These are phyloP conservation scores for Metroxylon sagu DNA, from an alignment of 176 grass and related monocot genomes.

Conservation along the genomic window DNA sequence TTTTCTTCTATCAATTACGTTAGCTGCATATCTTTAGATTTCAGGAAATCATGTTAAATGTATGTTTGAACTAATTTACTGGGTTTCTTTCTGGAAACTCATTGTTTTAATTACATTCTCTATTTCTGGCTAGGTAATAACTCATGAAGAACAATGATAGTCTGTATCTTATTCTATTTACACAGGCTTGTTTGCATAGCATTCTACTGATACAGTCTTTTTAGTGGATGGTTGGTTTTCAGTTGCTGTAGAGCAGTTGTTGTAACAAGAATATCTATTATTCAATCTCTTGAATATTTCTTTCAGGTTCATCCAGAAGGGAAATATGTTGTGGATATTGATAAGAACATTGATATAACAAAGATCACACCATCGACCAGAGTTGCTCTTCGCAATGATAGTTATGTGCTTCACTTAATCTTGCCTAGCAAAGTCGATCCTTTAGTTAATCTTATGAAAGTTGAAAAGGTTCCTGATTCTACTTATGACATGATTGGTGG, in stretches of 20 bases:
- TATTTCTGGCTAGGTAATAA: no score
- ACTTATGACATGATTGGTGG: slow-evolving; percentile 99
- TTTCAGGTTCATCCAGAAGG: slow-evolving; percentile 97
- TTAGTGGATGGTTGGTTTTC: background rate
- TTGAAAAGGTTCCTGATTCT: slow-evolving; percentile 99
- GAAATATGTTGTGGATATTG: slow-evolving; percentile 93
- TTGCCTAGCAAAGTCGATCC: slow-evolving; percentile 97
- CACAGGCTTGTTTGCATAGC: no score
- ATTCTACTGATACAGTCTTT: no score
- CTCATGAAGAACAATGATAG: no score
- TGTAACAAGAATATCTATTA: no score
- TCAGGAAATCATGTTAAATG: no score
- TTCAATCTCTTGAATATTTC: background rate
- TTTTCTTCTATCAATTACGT: no score
- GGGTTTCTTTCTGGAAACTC: no score
- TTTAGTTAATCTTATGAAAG: slow-evolving; percentile 97
- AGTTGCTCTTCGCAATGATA: slow-evolving; percentile 97
- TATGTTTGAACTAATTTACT: no score
- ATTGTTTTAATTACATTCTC: no score
- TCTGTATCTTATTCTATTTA: no score
- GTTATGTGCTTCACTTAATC: slow-evolving; percentile 89
- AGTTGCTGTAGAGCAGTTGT: background rate
- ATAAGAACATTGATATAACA: slow-evolving; percentile 96
- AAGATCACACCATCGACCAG: slow-evolving; percentile 95
- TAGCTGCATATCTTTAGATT: no score